These are phyloP conservation scores for Paramecium primaurelia DNA, from an alignment of 73 alveolate genomes.

Conservation along the genomic window DNA sequence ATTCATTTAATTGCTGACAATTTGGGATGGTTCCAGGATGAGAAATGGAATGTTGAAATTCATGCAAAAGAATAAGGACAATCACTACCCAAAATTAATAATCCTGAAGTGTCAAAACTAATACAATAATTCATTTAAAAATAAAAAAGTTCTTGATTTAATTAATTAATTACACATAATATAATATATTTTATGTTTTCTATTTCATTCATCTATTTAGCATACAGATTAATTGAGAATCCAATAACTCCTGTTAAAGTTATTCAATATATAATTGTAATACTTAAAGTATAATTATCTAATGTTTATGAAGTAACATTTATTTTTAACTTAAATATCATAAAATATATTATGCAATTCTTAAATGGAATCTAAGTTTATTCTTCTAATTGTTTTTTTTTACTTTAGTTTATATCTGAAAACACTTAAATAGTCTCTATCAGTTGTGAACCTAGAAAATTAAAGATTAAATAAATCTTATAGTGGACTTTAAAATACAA, in stretches of 20 bases:
- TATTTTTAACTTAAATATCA: background rate
- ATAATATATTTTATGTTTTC: background rate
- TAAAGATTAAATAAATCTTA: background rate
- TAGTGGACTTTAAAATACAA: background rate
- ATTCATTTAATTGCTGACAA: conserved; percentile 91
- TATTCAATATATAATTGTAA: background rate
- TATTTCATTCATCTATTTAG: background rate
- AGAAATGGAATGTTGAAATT: conserved; percentile 73
- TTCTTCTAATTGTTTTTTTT: background rate
- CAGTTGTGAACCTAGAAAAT: background rate
- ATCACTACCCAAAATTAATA: conserved; percentile 42
- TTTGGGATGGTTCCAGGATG: conserved; percentile 85
- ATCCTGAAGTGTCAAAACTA: conserved; percentile 54
- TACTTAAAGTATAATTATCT: background rate
- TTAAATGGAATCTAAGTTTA: background rate
- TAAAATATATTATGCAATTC: background rate
- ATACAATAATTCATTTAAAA: conserved; percentile 6
- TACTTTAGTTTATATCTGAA: background rate
- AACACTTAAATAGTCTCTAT: background rate
- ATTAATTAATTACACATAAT: background rate
- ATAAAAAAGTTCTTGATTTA: background rate
- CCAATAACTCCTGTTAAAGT: background rate
- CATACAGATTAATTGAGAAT: background rate
- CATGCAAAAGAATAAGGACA: conserved; percentile 71
- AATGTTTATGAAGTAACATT: background rate